These are phyloP conservation scores for Exophiala sideris DNA, from an alignment of 2,329 filamentous ascomycete species.

Conservation along the genomic window DNA sequence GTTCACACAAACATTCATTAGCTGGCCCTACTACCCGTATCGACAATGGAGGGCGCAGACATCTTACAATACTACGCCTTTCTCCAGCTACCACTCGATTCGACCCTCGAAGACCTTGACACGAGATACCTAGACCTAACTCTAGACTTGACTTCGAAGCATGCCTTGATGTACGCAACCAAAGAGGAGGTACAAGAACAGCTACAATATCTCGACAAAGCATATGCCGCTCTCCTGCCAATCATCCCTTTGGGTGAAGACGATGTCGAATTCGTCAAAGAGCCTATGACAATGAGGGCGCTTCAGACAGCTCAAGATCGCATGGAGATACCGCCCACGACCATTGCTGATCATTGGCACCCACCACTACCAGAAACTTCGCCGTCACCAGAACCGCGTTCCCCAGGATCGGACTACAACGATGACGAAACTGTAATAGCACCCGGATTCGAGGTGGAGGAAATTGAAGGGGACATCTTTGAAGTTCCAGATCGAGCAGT, in stretches of 20 bases:
- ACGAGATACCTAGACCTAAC: constrained; percentile 15
- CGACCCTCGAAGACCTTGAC: constrained; percentile 16
- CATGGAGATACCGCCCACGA: constrained; percentile 5
- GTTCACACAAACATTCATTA: too few relatives aligned
- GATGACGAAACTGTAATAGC: neutral
- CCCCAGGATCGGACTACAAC: neutral
- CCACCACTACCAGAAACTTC: constrained; percentile 2
- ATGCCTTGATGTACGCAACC: too few relatives aligned
- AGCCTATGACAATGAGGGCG: constrained; percentile 8
- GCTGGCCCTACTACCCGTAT: neutral
- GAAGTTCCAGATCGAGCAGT: constrained; percentile 48
- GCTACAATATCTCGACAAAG: constrained; percentile 12
- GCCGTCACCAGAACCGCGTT: neutral
- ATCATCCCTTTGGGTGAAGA: neutral
- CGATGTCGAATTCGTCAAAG: neutral
- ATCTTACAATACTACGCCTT: neutral
- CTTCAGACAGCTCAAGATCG: constrained; percentile 16
- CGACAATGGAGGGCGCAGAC: constrained; percentile 1
- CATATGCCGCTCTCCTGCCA: constrained; percentile 13
- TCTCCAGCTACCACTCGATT: constrained; percentile 5
- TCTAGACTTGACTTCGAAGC: constrained; percentile 3
- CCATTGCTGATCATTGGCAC: constrained; percentile 10
- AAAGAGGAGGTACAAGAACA: neutral
- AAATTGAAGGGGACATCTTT: constrained; percentile 46
- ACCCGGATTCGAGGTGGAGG: constrained; percentile 10